A percentile compares a stretch with the other conserved stretches of the same genome.
These are phyloP conservation scores for Pythium apleroticum DNA, from an alignment of 352 stramenopile genomes.

Conservation along the genomic window DNA sequence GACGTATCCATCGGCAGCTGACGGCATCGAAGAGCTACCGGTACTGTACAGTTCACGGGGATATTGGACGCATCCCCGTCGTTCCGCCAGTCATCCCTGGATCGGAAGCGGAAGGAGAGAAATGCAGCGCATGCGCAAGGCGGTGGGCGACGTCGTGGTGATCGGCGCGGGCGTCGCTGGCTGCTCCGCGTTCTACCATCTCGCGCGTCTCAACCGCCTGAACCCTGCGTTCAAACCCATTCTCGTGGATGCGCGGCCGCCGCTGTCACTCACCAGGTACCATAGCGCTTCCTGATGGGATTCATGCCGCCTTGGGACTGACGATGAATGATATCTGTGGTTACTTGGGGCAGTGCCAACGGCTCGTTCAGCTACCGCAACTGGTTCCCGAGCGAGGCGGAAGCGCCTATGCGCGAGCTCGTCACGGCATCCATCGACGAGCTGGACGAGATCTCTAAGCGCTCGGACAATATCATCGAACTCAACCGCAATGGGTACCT, in stretches of 20 bases:
- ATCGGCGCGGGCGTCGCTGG: conserved; percentile 71
- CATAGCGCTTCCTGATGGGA: not conserved
- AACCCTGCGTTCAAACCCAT: conserved; percentile 69
- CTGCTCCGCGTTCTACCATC: conserved; percentile 78
- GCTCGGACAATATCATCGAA: conserved; percentile 62
- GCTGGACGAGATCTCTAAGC: conserved; percentile 62
- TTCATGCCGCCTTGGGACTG: not conserved
- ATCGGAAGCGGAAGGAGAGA: not conserved
- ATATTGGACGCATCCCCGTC: not conserved
- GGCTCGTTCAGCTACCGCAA: conserved; percentile 84
- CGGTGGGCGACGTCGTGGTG: conserved; percentile 63
- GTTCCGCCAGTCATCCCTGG: not conserved
- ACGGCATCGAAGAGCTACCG: conserved; percentile 4
- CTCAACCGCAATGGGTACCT: conserved; percentile 82
- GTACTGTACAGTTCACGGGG: not conserved
- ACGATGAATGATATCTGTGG: not conserved
- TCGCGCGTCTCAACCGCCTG: conserved; percentile 61
- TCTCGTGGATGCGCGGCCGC: conserved; percentile 63
- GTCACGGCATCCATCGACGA: conserved; percentile 76
- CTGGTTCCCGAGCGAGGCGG: conserved; percentile 73
- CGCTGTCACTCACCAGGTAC: conserved; percentile 67
- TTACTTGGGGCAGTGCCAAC: conserved; percentile 40
- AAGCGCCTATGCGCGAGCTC: conserved; percentile 64
- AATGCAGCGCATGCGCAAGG: conserved; percentile 48
- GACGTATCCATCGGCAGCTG: conserved; percentile 20